Conservation (phyloP, 2,329 filamentous ascomycete species). For the Pestalotiopsis fici region DNA sequence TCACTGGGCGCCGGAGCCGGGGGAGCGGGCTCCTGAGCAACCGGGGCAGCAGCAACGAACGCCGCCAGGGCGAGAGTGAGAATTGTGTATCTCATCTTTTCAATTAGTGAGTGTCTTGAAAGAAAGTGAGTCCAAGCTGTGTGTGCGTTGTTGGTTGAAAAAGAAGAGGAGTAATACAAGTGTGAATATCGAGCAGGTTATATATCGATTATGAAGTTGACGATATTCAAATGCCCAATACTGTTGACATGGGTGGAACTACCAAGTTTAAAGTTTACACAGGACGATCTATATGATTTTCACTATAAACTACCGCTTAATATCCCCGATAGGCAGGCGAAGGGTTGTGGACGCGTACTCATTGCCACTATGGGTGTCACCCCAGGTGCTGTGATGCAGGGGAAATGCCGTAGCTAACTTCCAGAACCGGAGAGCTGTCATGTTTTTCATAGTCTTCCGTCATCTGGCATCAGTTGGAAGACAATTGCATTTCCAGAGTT, state of each 20-base stretch:
- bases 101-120: conserved; percentile 4
- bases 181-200: not conserved
- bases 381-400: not conserved
- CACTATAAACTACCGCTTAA: conserved; percentile 2
- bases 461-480: conserved; percentile 2
- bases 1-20: not conserved
- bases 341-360: conserved; percentile 4
- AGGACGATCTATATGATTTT: not conserved
- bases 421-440: not conserved
- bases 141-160: conserved; percentile 1
- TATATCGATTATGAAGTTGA: conserved; percentile 2
- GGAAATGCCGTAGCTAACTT: conserved; percentile 5
- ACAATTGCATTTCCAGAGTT: not conserved
- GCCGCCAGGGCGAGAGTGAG: conserved; percentile 9
- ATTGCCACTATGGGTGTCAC: conserved; percentile 4
- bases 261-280: not conserved
- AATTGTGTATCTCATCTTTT: conserved; percentile 7
- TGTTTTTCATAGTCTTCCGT: not conserved
- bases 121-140: not conserved
- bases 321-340: conserved; percentile 8
- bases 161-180: not conserved
- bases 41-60: not conserved
- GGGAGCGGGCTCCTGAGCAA: conserved; percentile 6
- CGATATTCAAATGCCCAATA: not conserved
- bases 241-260: not conserved